A percentile compares a stretch with the other conserved stretches of the same genome.
These are phyloP conservation scores for Tremella mesenterica DNA, from an alignment of 768 basidiomycete genomes.

Conservation along the genomic window DNA sequence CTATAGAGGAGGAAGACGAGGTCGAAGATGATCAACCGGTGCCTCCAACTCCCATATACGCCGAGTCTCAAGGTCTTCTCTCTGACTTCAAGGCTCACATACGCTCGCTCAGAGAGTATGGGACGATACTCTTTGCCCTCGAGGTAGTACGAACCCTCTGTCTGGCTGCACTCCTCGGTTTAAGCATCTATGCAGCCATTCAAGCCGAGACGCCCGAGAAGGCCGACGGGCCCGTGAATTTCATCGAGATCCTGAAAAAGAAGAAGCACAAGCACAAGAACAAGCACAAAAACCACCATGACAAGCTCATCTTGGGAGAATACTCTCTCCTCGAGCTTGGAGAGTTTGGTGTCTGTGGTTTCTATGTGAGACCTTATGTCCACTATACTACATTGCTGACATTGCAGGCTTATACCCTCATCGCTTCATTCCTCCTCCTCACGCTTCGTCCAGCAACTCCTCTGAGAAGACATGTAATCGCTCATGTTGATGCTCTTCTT, in stretches of 20 bases:
- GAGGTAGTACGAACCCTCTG: conserved; percentile 50
- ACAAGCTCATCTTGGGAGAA: conserved; percentile 32
- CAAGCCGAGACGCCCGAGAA: conserved; percentile 45
- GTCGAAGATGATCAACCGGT: conserved; percentile 13
- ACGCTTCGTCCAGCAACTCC: conserved; percentile 43
- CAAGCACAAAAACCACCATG: conserved; percentile 38
- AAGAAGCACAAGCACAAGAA: conserved; percentile 23
- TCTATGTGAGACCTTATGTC: conserved; percentile 42
- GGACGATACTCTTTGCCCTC: conserved; percentile 49
- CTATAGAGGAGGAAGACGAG: conserved; percentile 17
- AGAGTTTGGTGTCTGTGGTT: conserved; percentile 41
- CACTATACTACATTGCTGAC: background rate
- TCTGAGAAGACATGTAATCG: conserved; percentile 46
- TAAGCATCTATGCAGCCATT: conserved; percentile 50
- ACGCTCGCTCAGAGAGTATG: conserved; percentile 48
- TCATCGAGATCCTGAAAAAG: conserved; percentile 14
- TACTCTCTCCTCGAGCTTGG: conserved; percentile 35
- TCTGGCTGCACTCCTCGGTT: conserved; percentile 50
- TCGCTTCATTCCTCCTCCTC: conserved; percentile 49
- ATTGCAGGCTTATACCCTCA: conserved; percentile 48
- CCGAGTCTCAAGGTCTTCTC: conserved; percentile 39
- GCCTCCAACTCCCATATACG: conserved; percentile 13
- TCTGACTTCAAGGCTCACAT: conserved; percentile 48
- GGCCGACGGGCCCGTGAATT: background rate
- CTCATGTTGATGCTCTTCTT: conserved; percentile 52